These are phyloP conservation scores for Leccinum subgranulosum DNA, from an alignment of 768 basidiomycete species.

Conservation along the genomic window DNA sequence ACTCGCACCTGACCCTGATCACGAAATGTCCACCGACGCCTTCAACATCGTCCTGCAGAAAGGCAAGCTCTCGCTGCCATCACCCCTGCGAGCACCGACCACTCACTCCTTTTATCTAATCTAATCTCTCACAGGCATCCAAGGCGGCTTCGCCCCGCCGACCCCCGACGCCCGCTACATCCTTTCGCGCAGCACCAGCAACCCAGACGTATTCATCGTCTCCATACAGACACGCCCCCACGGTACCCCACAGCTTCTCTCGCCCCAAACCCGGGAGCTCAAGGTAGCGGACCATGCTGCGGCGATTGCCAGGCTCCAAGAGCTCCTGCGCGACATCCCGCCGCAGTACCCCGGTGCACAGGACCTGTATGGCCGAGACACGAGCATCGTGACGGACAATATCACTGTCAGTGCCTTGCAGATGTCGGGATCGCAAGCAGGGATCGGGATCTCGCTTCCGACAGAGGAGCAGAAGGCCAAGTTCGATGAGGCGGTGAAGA, in stretches of 20 bases:
- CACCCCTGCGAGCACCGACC: neutral
- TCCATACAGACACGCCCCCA: conserved; percentile 44
- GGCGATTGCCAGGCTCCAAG: conserved; percentile 40
- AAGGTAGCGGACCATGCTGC: conserved; percentile 13
- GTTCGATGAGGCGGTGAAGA: conserved; percentile 69
- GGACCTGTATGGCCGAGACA: conserved; percentile 72
- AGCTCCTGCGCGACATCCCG: conserved; percentile 52
- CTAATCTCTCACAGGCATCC: conserved; percentile 45
- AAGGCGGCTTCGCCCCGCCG: conserved; percentile 73
- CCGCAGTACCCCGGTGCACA: conserved; percentile 46
- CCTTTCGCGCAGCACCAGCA: conserved; percentile 39
- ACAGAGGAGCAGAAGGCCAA: conserved; percentile 61
- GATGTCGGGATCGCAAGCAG: conserved; percentile 23
- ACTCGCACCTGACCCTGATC: neutral
- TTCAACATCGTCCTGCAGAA: conserved; percentile 43
- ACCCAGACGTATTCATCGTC: conserved; percentile 40
- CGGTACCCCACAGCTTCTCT: conserved; percentile 42
- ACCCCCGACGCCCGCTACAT: conserved; percentile 54
- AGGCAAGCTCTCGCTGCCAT: conserved; percentile 34
- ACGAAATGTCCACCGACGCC: conserved; percentile 16
- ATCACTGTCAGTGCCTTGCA: neutral
- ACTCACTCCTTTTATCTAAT: neutral
- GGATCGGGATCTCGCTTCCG: conserved; percentile 34
- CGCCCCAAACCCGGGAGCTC: conserved; percentile 52
- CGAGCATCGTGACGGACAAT: conserved; percentile 46